Evolutionary conservation across 2,329 filamentous ascomycete genomes (phyloP).

Genomic region (Ophiostoma sp.): DNA sequence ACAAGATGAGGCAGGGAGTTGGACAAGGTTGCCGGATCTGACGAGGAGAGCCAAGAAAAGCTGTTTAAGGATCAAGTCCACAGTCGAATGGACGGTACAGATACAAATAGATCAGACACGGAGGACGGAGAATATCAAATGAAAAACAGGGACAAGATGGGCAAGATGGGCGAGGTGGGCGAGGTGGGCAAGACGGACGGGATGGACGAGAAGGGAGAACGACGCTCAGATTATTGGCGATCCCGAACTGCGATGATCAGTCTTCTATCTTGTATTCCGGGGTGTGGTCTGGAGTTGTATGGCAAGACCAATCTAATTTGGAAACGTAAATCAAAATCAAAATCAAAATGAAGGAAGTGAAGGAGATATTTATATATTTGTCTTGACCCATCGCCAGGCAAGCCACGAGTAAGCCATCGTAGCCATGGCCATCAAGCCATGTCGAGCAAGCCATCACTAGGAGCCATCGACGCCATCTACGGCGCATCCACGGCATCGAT

Average conservation of each 20-base stretch:
- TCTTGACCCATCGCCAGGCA: not conserved
- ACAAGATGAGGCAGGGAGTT: slow-evolving; percentile 5
- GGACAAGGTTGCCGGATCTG: not conserved
- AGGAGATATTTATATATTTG: slow-evolving; percentile 5
- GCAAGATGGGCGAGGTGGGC: not conserved
- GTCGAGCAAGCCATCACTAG: not conserved
- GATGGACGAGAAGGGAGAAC: not conserved
- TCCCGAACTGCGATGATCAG: not conserved
- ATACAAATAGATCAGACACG: not conserved
- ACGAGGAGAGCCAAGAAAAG: not conserved
- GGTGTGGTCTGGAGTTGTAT: not conserved
- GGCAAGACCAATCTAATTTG: not conserved
- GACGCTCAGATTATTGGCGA: not conserved
- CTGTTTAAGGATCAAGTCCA: not conserved
- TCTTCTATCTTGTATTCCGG: not conserved
- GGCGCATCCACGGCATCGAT: slow-evolving; percentile 2
- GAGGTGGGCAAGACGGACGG: not conserved
- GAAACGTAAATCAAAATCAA: not conserved
- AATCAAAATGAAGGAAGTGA: not conserved
- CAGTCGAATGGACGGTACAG: not conserved
- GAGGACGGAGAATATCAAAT: not conserved
- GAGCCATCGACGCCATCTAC: slow-evolving; percentile 10
- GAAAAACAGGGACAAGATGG: not conserved
- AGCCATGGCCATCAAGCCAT: not conserved
- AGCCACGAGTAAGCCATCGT: not conserved